A percentile compares a stretch with the other conserved stretches of the same genome.
phyloP scores from a whole-genome alignment of 495 filamentous ascomycete genomes.

The Penicillium lagena region DNA sequence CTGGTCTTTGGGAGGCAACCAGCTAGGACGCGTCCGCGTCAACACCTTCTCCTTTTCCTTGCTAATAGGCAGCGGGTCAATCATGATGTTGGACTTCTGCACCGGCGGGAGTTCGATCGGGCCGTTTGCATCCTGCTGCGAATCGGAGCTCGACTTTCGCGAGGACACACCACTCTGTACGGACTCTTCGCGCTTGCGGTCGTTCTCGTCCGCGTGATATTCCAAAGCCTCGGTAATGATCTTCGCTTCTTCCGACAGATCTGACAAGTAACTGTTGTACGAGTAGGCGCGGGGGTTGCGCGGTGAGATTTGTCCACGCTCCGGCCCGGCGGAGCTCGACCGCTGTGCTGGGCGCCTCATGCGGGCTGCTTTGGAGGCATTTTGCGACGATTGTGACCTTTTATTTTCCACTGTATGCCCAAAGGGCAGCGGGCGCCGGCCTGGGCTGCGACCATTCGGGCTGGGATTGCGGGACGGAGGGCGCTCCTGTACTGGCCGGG shows the following conservation, averaged over 20 bases:
- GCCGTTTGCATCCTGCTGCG: constrained; percentile 51
- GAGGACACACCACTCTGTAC: constrained; percentile 42
- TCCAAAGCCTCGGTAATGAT: constrained; percentile 86
- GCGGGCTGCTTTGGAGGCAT: constrained; percentile 28
- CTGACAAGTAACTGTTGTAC: constrained; percentile 73
- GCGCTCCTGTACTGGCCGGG: constrained; percentile 64
- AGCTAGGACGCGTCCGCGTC: constrained; percentile 84
- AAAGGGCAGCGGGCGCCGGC: constrained; percentile 34
- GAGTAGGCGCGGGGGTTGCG: constrained; percentile 67
- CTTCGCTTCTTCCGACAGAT: constrained; percentile 81
- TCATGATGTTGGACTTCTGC: constrained; percentile 85
- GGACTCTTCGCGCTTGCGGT: constrained; percentile 42
- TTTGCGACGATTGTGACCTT: constrained; percentile 5
- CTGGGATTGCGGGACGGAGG: constrained; percentile 42
- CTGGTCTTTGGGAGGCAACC: constrained; percentile 91
- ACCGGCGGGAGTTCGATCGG: constrained; percentile 70
- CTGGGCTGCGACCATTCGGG: constrained; percentile 47
- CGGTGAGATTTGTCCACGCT: constrained; percentile 40
- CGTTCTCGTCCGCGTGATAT: constrained; percentile 66
- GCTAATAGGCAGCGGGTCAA: constrained; percentile 90
- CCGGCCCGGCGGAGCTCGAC: constrained; percentile 39
- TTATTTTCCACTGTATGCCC: constrained; percentile 30
- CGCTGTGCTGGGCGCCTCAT: constrained; percentile 22
- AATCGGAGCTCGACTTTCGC: constrained; percentile 39
- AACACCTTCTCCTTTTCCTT: constrained; percentile 95